Base-by-base conservation (phyloP, 1,284 basidiomycete species). In the Tranzscheliella williamsii region DNA sequence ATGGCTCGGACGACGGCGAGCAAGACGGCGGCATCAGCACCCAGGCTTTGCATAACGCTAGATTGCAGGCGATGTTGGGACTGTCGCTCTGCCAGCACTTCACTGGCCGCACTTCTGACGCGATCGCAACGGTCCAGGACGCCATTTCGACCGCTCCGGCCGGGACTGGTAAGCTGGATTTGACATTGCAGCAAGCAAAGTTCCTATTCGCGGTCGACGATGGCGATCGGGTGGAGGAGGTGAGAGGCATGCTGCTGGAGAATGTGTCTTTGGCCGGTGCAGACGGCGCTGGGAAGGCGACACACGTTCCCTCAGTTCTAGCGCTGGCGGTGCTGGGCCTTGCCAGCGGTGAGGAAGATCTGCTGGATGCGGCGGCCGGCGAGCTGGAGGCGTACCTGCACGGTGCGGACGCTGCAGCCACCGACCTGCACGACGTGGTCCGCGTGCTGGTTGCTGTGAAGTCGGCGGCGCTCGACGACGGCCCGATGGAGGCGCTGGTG, bases 311-410 rank as follows among this genome's bases (percentile, higher is more conserved):
- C 47, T 90, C 89, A 1, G 87, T 95, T 72, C 87, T 87, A 32
- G 84, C 86, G 0, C 83, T 96, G 0, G 89, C 88, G 0, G 89
- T 89, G 2, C 89, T 94, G 83, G 92, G 89, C 8, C 85, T 91
- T 46, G 79, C 90, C 18, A 87, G 86, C 0, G 81, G 83, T 21
- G 92, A 95, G 71, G 85, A 86, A 20, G 85, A 84, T 40, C 82
- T 95, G 16, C 83, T 93, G 13, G 90, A 94, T 71, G 92, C 92
- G 0, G 88, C 91, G 0, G 80, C 93, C 8, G 85, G 88, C 0
- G 92, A 95, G 73, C 84, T 94, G 15, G 43, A 61, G 24, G n/a
- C 42, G 4, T 26, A 26, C 6, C 23, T 53, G 1, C 27, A 27
- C 18, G 26, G 37, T 2, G 11, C 16, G 17, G 36, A 29, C 12